Base-by-base conservation (phyloP, 345 rosid genomes). In the Melastoma malabathricum region DNA sequence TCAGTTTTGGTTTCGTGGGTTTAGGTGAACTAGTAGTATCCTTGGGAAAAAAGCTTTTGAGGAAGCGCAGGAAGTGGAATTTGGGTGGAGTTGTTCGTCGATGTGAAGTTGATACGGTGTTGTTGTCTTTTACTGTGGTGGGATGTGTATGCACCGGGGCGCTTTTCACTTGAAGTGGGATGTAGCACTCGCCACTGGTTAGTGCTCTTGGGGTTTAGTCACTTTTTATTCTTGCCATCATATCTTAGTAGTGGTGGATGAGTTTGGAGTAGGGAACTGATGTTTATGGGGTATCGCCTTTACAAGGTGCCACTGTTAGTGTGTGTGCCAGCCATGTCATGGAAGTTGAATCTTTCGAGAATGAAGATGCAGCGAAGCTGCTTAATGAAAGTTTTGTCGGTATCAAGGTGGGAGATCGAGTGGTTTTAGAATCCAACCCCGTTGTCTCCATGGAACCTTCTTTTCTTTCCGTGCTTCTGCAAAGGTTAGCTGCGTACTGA, bases 101-200 rank as follows among this genome's bases (percentile, higher is more conserved):
- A 31, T 31, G 38, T 31, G 38, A 31, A 31, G 38, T 7, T 31
- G 41, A 34, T 34, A 34, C 38, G 38, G 12, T 34, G 12, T 9
- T 34, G 12, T n/a, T 48, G 3, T 53, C 31, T 22, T 22, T 10
- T 13, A 23, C 56, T 44, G 20, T 57, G 12, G 17, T 23, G 39
- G 47, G 44, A 44, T 51, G 17, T 47, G 22, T 51, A 51, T 34
- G 44, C 54, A 41, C 50, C 69, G 47, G 63, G 43, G 44, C 16
- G 25, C 65, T 31, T 64, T 61, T 55, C 59, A 46, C 68, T 69
- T 60, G 68, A 86, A 90, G 96, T 90, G 68, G 96, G 98, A 68
- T 90, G 86, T 83, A 86, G 94, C 77, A 90, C 96, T 27, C 86
- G 96, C 64, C 98, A 90, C 70, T 90, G 98, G 96, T 90, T 59